phyloP scores from a whole-genome alignment of 306 rosid species.

The Fragaria nilgerrensis region DNA sequence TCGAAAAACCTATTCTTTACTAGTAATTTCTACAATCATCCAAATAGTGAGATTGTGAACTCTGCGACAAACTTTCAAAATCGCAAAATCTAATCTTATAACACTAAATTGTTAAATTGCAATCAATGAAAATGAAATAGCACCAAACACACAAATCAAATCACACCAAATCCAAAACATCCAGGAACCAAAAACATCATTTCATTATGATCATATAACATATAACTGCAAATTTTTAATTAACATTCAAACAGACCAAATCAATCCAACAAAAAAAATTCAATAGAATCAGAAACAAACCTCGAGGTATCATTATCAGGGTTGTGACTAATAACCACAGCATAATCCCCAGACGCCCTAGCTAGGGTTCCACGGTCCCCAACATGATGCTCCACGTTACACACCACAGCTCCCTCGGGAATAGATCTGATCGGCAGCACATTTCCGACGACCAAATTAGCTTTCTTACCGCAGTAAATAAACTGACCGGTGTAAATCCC shows the following conservation, averaged over 20 bases:
- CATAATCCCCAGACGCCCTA: constrained; percentile 33
- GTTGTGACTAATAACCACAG: constrained; percentile 26
- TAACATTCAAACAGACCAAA: not conserved
- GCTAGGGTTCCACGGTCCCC: constrained; percentile 32
- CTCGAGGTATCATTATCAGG: constrained; percentile 33
- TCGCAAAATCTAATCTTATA: no score
- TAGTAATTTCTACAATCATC: no score
- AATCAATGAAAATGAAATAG: no score
- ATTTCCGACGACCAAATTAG: constrained; percentile 27
- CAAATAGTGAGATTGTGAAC: no score
- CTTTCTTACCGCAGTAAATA: constrained; percentile 34
- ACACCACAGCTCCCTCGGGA: constrained; percentile 33
- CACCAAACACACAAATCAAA: not conserved
- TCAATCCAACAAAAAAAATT: not conserved
- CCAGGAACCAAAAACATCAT: no score
- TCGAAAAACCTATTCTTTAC: not conserved
- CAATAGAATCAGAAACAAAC: not conserved
- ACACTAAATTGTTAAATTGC: no score
- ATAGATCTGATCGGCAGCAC: constrained; percentile 27
- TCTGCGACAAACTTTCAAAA: no score
- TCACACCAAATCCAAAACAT: not conserved
- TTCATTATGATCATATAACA: no score
- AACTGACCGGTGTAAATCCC: constrained; percentile 33
- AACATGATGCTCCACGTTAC: constrained; percentile 32
- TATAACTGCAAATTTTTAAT: not conserved